phyloP scores from a whole-genome alignment of 257 asterid genomes.

The Solanum sitiens region DNA sequence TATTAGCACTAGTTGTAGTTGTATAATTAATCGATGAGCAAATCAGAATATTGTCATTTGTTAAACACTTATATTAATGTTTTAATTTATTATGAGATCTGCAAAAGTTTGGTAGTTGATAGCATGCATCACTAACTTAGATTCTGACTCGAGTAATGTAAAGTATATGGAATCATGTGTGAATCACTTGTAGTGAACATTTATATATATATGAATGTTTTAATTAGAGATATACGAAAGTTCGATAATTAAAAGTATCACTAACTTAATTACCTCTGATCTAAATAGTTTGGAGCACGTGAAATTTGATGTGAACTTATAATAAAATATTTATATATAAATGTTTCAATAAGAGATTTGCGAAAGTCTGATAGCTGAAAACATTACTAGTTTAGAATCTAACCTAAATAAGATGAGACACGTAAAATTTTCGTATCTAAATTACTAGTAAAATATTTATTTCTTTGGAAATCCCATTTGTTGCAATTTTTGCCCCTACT shows the following conservation, averaged over 20 bases:
- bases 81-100: too few relatives aligned
- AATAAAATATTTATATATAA: too few relatives aligned
- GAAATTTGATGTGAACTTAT: too few relatives aligned
- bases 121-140: not conserved
- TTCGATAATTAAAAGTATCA: not conserved
- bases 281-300: fast-evolving
- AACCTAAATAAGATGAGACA: not conserved
- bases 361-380: too few relatives aligned
- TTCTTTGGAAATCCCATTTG: not conserved
- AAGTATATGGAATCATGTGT: not conserved
- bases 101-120: not conserved
- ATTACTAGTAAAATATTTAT: not conserved
- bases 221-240: not conserved
- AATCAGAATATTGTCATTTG: not conserved
- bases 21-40: not conserved
- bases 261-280: too few relatives aligned
- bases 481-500: not conserved
- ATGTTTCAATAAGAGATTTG: not conserved
- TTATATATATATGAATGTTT: too few relatives aligned
- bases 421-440: not conserved
- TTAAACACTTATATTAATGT: not conserved
- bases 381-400: too few relatives aligned
- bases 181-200: not conserved
- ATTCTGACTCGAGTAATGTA: not conserved
- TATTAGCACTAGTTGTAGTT: not conserved